These are phyloP conservation scores for Graphium sp. DNA, from an alignment of 2,329 filamentous ascomycete species.

Conservation along the genomic window DNA sequence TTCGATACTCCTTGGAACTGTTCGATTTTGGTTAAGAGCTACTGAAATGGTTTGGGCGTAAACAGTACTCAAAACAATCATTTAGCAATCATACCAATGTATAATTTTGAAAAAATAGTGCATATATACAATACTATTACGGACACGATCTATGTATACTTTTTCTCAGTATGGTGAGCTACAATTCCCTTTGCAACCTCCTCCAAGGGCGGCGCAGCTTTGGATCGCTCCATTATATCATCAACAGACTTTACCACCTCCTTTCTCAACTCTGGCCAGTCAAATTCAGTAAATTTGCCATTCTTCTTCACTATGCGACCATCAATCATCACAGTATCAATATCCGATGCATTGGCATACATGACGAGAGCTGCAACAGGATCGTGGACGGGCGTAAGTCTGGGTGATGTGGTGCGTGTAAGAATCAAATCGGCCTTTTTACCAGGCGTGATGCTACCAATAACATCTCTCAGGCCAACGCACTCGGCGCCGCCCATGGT, in stretches of 20 bases:
- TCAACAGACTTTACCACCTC: neutral
- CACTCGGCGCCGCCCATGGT: constrained; percentile 1
- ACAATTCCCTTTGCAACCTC: neutral
- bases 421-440: constrained; percentile 29
- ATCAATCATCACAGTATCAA: constrained; percentile 5
- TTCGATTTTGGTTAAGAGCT: too few species aligned
- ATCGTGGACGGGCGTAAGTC: constrained; percentile 3
- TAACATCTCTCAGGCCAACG: constrained; percentile 18
- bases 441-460: constrained; percentile 26
- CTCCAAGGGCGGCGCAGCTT: constrained; percentile 1
- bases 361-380: constrained; percentile 4
- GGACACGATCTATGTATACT: too few species aligned
- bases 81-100: too few species aligned
- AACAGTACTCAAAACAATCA: too few species aligned
- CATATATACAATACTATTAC: too few species aligned
- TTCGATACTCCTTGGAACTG: too few species aligned
- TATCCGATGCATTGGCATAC: constrained; percentile 3
- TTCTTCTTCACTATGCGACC: constrained; percentile 4
- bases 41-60: too few species aligned
- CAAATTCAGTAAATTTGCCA: constrained; percentile 4
- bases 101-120: too few species aligned
- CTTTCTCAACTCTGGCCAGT: neutral
- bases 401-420: neutral
- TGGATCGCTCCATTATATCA: constrained; percentile 1
- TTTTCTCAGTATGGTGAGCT: too few species aligned